phyloP scores from a whole-genome alignment of 257 asterid species.

The Solanum pimpinellifolium region DNA sequence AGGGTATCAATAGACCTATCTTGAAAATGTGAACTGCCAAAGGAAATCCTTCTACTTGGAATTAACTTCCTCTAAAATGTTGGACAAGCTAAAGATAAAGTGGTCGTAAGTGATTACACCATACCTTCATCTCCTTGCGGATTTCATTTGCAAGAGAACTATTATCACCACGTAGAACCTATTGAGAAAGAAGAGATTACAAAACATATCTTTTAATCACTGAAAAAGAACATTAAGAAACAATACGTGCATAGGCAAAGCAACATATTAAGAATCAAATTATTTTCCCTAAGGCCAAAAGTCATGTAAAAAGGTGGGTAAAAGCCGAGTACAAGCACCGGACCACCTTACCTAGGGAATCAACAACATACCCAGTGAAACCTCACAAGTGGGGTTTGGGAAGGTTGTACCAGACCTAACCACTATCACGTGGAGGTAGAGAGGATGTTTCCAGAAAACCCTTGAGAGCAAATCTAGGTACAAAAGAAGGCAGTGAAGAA shows the following conservation, averaged over 20 bases:
- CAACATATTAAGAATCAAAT: not conserved
- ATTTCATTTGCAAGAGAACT: slow-evolving; percentile 94
- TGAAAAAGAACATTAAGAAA: not conserved
- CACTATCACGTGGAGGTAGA: not conserved
- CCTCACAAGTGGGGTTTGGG: not conserved
- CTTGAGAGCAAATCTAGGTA: not conserved
- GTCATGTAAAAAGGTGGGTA: not conserved
- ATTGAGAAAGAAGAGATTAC: not conserved
- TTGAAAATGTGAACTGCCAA: not conserved
- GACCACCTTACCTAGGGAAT: not conserved
- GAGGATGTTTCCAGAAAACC: not conserved
- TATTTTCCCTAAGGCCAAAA: not conserved
- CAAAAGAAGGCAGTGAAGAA: not conserved
- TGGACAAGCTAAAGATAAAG: not conserved
- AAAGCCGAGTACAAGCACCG: not conserved
- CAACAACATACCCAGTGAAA: not conserved
- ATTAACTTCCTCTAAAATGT: not conserved
- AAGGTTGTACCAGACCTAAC: not conserved
- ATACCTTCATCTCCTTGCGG: slow-evolving; percentile 95
- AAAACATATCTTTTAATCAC: not conserved
- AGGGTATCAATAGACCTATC: not conserved
- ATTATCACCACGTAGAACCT: slow-evolving; percentile 96
- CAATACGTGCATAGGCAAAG: not conserved
- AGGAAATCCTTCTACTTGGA: not conserved
- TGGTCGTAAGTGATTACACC: not conserved